Base-by-base conservation (phyloP, 768 basidiomycete species). In the Tubosaeta brunneosetosa region DNA sequence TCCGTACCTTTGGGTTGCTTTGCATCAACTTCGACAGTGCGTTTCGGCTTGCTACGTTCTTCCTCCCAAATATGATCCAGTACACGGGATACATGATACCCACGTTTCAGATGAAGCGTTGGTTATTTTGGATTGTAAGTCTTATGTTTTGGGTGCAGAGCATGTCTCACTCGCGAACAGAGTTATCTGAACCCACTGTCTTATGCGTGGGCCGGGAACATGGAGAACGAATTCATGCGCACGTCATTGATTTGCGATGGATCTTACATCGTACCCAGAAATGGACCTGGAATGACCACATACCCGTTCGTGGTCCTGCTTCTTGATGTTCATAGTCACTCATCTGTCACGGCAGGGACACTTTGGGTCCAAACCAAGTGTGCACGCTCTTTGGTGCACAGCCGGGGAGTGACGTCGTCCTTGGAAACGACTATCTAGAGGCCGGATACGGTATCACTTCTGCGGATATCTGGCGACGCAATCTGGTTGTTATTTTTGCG, bases 201-300 rank as follows among this genome's bases (percentile, higher is more conserved):
- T 1, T 92, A 89, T 25, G 83, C 82, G 0, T 93, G 88, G 78
- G 81, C 86, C 58, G 83, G 81, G 3, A 73, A 79, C 34, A 87
- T 94, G 84, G 83, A 87, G 68, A 94, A 94, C 66, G 92, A 95
- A 66, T 92, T 93, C 69, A 80, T 76, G 74, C 80, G 82, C 16
- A 81, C 83, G 33, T 66, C 77, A 17, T 63, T 89, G 42, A 72
- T 71, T 10, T 91, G 88, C 60, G 82, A 86, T 59, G 88, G 87
- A 17, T 71, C 66, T 42, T 81, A 76, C 51, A 68, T 91, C 34
- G 73, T 86, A 17, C 89, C 89, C 3, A 76, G 85, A 41, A 88
- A 88, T 61, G 74, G 73, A 12, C 71, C 73, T 2, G 81, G 77
- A 8, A 50, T 82, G 19, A 71, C 66, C 19, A 79, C 79, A 62